A percentile compares a stretch with the other conserved stretches of the same genome.
phyloP scores from a whole-genome alignment of 129 eudicot genomes.

The Oenanthe sinensis region DNA sequence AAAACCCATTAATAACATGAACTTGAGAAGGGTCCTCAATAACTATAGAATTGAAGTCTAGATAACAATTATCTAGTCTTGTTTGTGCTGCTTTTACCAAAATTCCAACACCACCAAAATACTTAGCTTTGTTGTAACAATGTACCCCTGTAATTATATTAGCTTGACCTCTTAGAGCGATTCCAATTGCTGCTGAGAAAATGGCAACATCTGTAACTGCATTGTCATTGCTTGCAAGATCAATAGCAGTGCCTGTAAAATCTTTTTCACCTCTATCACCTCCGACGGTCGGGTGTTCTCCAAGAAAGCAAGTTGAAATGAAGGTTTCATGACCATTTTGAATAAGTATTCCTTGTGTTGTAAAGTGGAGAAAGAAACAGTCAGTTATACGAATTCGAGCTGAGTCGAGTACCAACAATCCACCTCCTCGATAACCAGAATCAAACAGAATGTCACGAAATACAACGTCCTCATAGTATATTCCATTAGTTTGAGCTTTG shows the following conservation, averaged over 20 bases:
- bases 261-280: slow-evolving; percentile 37
- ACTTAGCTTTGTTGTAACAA: slow-evolving; percentile 65
- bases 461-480: slow-evolving; percentile 50
- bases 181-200: slow-evolving; percentile 53
- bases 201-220: slow-evolving; percentile 54
- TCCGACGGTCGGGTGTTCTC: slow-evolving; percentile 54
- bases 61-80: slow-evolving; percentile 39
- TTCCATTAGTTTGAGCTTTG: slow-evolving; percentile 19
- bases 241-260: slow-evolving; percentile 47
- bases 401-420: slow-evolving; percentile 56
- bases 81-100: slow-evolving; percentile 42
- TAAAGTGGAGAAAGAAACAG: slow-evolving; percentile 61
- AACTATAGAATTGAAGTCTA: slow-evolving; percentile 55
- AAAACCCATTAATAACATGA: slow-evolving; percentile 41
- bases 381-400: slow-evolving; percentile 47
- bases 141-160: slow-evolving; percentile 68
- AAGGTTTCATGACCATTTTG: slow-evolving; percentile 69
- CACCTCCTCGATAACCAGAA: slow-evolving; percentile 50
- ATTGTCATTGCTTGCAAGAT: slow-evolving; percentile 57
- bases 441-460: slow-evolving; percentile 70
- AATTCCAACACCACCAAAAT: slow-evolving; percentile 64
- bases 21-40: slow-evolving; percentile 64
- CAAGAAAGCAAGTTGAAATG: slow-evolving; percentile 46
- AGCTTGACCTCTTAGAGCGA: slow-evolving; percentile 51
- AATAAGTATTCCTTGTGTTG: slow-evolving; percentile 55